Evolutionary conservation across 2,329 filamentous ascomycete species (phyloP), one percentile per base, ranked within the genome.

Genomic region (Diaporthe vaccinii): DNA sequence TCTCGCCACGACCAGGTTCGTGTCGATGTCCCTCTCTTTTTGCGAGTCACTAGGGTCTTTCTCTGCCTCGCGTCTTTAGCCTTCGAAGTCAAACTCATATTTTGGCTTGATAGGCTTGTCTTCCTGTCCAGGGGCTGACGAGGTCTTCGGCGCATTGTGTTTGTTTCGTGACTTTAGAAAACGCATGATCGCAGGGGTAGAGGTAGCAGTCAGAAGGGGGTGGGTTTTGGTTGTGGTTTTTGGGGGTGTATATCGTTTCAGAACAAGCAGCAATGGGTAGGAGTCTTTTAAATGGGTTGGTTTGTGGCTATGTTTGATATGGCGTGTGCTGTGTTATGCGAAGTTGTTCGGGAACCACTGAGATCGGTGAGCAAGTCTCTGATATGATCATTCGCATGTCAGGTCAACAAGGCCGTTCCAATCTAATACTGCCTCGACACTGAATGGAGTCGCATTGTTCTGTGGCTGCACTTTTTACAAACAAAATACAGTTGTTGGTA

Each of bases 191-290:
- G 17, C 2, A 22, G 25, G 1, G 10, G 14, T 12, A 22, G 0
- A 25, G 57, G 12, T n/a, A 25, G 10, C 34, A 46, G 25, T 46
- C 8, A 7, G 17, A 14, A 46, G 12, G 4, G 0, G n/a, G n/a
- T 25, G 34, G 34, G 5, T 15, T 44, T 28, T 14, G 36, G 4
- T 10, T 62, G n/a, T 44, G 17, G 8, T 62, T 25, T 14, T n/a
- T 1, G 10, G 1, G 7, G 2, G 1, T 25, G 0, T 36, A 0
- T 41, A 6, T 17, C 17, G 0, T 25, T 41, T 17, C 2, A 25
- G 59, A 25, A 25, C 0, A 44, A 28, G 0, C 5, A 28, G n/a
- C 1, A 10, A 0, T 28, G 0, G 36, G n/a, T 3, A 17, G 12
- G 3, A 5, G 7, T 36, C 10, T 14, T 61, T 41, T 9, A 2